phyloP scores from a whole-genome alignment of 129 eudicot genomes.

The Glebionis coronaria region DNA sequence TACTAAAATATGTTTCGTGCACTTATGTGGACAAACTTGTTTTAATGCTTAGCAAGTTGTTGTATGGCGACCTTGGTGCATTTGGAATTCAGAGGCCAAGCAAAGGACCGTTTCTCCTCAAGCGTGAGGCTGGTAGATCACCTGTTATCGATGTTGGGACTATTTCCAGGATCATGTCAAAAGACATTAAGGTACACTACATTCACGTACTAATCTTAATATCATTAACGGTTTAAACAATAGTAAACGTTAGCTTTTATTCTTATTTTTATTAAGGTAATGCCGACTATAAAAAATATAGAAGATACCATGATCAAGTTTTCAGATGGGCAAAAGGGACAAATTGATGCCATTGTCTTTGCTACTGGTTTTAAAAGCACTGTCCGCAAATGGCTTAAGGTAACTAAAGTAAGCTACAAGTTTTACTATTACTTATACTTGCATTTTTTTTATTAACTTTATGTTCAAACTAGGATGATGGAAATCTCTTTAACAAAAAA shows the following conservation, averaged over 20 bases:
- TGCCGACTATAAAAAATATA: constrained; percentile 29
- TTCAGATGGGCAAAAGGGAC: constrained; percentile 21
- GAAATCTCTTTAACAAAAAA: constrained; percentile 35
- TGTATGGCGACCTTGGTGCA: constrained; percentile 31
- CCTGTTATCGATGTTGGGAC: too few species aligned
- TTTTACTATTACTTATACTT: neutral
- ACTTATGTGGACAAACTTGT: constrained; percentile 39
- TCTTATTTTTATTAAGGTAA: constrained; percentile 30
- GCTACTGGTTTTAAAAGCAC: constrained; percentile 58
- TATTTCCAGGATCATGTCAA: constrained; percentile 33
- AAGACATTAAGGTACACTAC: constrained; percentile 42
- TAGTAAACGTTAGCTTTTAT: neutral
- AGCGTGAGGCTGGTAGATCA: too few species aligned
- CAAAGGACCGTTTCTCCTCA: constrained; percentile 45
- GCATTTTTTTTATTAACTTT: neutral
- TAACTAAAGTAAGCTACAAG: constrained; percentile 9
- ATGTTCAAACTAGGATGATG: constrained; percentile 34
- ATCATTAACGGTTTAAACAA: neutral
- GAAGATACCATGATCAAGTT: constrained; percentile 31
- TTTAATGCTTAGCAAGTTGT: constrained; percentile 25
- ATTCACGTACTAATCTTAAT: neutral
- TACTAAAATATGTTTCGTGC: constrained; percentile 32
- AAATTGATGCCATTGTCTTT: constrained; percentile 50
- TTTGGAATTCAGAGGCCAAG: constrained; percentile 40
- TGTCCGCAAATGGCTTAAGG: constrained; percentile 54